Percentiles rank a stretch among this genome's conserved stretches.
Conservation (phyloP, 2,329 filamentous ascomycete species). For the Phyllachora maydis region DNA sequence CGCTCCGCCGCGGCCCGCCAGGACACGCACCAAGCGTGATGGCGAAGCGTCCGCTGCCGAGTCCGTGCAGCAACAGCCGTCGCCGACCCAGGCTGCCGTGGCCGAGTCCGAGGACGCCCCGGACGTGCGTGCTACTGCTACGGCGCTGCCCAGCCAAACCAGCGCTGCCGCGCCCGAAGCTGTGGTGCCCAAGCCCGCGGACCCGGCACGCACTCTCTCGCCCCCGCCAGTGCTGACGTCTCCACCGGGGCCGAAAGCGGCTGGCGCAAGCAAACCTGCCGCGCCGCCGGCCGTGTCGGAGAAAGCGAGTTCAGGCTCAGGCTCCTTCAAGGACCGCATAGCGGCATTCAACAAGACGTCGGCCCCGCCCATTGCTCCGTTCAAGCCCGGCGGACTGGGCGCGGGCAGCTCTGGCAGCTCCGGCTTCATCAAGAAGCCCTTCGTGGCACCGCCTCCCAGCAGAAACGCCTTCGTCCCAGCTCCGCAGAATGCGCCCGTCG, state of each 20-base stretch:
- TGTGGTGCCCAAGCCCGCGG: conserved; percentile 6
- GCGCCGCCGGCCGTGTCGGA: conserved; percentile 48
- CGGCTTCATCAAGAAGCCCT: conserved; percentile 87
- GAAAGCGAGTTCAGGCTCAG: conserved; percentile 50
- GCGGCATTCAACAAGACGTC: conserved; percentile 89
- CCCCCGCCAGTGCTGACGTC: conserved; percentile 10
- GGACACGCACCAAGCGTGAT: conserved; percentile 52
- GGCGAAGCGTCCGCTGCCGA: conserved; percentile 7
- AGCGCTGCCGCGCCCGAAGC: too few relatives aligned
- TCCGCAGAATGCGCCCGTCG: conserved; percentile 44
- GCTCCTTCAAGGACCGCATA: conserved; percentile 91
- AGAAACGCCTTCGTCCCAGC: conserved; percentile 78
- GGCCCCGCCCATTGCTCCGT: conserved; percentile 71
- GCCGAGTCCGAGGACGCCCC: conserved; percentile 8
- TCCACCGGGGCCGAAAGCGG: conserved; percentile 17
- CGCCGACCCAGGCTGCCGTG: conserved; percentile 11
- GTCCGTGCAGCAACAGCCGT: conserved; percentile 5
- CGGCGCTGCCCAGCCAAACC: too few relatives aligned
- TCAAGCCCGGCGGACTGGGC: conserved; percentile 52
- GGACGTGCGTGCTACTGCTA: too few relatives aligned
- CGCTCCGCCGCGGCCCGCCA: conserved; percentile 66
- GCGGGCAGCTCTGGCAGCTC: conserved; percentile 35
- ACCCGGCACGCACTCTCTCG: conserved; percentile 8
- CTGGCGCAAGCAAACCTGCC: conserved; percentile 13
- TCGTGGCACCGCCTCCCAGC: conserved; percentile 85